A percentile compares a stretch with the other conserved stretches of the same genome.
Evolutionary conservation across 2,329 filamentous ascomycete species (phyloP).

Genomic region (Gaeumannomyces tritici): DNA sequence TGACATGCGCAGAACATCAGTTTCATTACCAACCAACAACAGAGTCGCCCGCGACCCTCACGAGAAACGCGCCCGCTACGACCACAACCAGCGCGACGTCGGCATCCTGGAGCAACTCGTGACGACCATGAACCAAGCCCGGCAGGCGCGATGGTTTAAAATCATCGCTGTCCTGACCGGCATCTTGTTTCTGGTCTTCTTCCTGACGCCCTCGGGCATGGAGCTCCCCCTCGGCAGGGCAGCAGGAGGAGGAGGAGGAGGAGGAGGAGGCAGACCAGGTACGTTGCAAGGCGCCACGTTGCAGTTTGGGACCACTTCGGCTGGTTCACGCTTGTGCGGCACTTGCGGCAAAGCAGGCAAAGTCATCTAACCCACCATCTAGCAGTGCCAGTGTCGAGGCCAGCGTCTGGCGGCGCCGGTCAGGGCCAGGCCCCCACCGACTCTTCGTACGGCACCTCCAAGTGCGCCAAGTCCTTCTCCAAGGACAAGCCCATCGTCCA

Average conservation of each 20-base stretch:
- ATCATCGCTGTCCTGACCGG: constrained; percentile 52
- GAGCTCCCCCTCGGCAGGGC: constrained; percentile 18
- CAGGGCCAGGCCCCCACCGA: constrained; percentile 48
- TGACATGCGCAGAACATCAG: constrained; percentile 55
- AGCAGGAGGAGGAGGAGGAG: neutral
- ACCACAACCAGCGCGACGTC: constrained; percentile 32
- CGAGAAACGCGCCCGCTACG: constrained; percentile 57
- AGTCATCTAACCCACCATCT: neutral
- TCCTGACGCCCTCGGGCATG: constrained; percentile 49
- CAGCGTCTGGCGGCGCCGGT: constrained; percentile 2
- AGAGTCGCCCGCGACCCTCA: constrained; percentile 45
- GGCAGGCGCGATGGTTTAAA: constrained; percentile 57
- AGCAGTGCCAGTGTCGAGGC: neutral
- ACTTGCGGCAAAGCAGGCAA: neutral
- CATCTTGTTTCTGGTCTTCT: constrained; percentile 53
- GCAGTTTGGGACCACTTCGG: neutral
- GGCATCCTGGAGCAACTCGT: constrained; percentile 43
- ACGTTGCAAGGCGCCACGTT: neutral
- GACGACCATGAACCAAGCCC: constrained; percentile 52
- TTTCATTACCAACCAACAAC: constrained; percentile 54
- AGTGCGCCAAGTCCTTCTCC: constrained; percentile 75
- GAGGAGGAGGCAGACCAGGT: constrained; percentile 21
- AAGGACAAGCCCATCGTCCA: constrained; percentile 90
- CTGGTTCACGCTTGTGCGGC: neutral
- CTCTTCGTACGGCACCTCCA: constrained; percentile 55